phyloP scores from a whole-genome alignment of 202 grass and related monocot species.

The Carex sylvatica region DNA sequence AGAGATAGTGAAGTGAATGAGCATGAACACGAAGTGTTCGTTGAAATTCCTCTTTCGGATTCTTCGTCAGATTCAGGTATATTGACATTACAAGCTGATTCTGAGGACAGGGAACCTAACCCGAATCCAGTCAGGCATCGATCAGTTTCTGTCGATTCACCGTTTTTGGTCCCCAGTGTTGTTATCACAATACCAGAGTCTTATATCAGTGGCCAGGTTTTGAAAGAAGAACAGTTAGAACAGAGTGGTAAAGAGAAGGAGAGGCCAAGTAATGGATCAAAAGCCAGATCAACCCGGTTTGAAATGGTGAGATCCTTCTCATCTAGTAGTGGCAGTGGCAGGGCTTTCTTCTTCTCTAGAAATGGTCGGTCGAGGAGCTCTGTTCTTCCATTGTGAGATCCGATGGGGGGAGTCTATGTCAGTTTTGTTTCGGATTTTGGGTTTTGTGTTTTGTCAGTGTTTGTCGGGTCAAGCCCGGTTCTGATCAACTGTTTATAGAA shows the following conservation, averaged over 20 bases:
- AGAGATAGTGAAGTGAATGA: conserved; percentile 16
- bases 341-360: conserved; percentile 26
- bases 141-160: conserved; percentile 60
- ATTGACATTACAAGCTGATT: conserved; percentile 22
- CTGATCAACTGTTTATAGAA: conserved; percentile 21
- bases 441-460: not conserved
- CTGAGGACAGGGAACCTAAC: conserved; percentile 20
- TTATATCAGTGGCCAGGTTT: conserved; percentile 9
- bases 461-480: not conserved
- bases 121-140: conserved; percentile 14
- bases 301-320: conserved; percentile 26
- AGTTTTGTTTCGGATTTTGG: conserved; percentile 17
- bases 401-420: not conserved
- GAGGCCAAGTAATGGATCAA: not conserved
- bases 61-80: conserved; percentile 30
- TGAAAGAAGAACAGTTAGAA: conserved; percentile 4
- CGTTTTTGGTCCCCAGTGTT: conserved; percentile 38
- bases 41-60: conserved; percentile 37
- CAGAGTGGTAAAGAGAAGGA: conserved; percentile 23
- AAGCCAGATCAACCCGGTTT: not conserved
- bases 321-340: conserved; percentile 22
- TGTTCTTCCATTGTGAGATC: conserved; percentile 23
- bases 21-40: not conserved
- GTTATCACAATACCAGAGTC: conserved; percentile 24
- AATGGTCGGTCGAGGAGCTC: conserved; percentile 20